Conservation (phyloP, 2,329 filamentous ascomycete species). For the Colletotrichum filicis region DNA sequence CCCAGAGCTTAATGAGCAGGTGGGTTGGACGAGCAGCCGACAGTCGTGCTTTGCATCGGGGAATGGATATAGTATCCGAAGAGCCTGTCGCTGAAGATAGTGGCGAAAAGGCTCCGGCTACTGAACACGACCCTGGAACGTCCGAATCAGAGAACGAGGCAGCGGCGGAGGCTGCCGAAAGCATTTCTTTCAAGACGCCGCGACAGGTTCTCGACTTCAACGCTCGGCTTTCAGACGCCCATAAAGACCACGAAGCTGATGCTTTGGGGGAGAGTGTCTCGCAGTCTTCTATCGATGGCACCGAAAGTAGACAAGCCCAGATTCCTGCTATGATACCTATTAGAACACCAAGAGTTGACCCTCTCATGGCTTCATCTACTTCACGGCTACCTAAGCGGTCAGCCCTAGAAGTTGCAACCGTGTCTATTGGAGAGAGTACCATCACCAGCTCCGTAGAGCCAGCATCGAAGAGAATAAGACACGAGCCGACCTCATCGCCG, state of each 20-base stretch:
- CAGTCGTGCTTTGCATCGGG: neutral
- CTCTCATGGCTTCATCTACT: neutral
- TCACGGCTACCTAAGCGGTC: constrained; percentile 61
- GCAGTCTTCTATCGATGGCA: neutral
- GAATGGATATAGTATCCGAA: neutral
- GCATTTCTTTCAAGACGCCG: constrained; percentile 14
- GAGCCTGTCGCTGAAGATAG: neutral
- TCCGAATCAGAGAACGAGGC: neutral
- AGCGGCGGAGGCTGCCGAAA: neutral
- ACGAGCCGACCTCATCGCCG: neutral
- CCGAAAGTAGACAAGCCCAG: constrained; percentile 30
- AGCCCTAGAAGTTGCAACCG: constrained; percentile 73
- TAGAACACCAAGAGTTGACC: constrained; percentile 1
- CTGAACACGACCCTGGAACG: neutral
- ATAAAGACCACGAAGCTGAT: constrained; percentile 38
- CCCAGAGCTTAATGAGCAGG: constrained; percentile 25
- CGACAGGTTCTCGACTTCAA: constrained; percentile 48
- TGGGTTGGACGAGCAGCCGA: constrained; percentile 16
- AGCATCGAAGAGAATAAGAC: constrained; percentile 51
- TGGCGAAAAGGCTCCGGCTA: neutral
- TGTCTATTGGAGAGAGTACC: constrained; percentile 78
- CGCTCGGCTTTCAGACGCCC: constrained; percentile 45
- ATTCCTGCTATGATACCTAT: constrained; percentile 35
- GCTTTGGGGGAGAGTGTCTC: neutral
- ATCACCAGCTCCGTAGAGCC: constrained; percentile 74